Evolutionary conservation across 371 early-diverging fungal species (phyloP), one percentile per base, ranked within the genome.

Genomic region (Rhizopus microsporus): DNA sequence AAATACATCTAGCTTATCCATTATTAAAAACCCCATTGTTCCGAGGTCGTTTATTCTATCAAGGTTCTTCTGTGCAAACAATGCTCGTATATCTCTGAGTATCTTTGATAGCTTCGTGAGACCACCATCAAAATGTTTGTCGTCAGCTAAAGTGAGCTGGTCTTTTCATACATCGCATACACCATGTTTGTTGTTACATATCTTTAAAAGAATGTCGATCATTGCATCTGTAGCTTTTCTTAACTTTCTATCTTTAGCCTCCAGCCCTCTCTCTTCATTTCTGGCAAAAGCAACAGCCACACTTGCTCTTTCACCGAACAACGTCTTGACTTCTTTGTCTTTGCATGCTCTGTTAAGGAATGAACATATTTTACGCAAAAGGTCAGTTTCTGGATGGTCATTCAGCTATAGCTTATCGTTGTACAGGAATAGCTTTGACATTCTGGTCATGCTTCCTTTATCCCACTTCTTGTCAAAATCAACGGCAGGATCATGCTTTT

Each of bases 91-190:
- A 42, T 60, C 60, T 54, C 44, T 4, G 1, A 54, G 39, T 12
- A 44, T 60, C 33, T 60, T 54, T n/a, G 60, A 55, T 33, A 60
- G 37, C 30, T 60, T 49, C 8, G 43, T 42, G 4, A 43, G 29
- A 0, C 60, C 55, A 34, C 50, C 50, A 13, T 60, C 44, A 1
- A 60, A 7, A 37, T 37, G 7, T 2, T 37, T 54, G 31, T 54
- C 60, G 43, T 60, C 55, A 0, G 40, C 29, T 23, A 35, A 7
- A 4, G 42, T 34, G 13, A 60, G 37, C 1, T 30, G 17, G n/a
- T 49, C n/a, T 32, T 54, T 54, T 1, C 55, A 48, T 4, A 49
- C 55, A 50, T 60, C 43, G 35, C 55, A 60, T 16, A 10, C 40
- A 0, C 60, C 54, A 10, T 49, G 30, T 23, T 60, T 55, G 3